Percentiles rank a stretch among this genome's conserved stretches.
These are phyloP conservation scores for Fusarium falciforme DNA, from an alignment of 2,329 filamentous ascomycete species.

Conservation along the genomic window DNA sequence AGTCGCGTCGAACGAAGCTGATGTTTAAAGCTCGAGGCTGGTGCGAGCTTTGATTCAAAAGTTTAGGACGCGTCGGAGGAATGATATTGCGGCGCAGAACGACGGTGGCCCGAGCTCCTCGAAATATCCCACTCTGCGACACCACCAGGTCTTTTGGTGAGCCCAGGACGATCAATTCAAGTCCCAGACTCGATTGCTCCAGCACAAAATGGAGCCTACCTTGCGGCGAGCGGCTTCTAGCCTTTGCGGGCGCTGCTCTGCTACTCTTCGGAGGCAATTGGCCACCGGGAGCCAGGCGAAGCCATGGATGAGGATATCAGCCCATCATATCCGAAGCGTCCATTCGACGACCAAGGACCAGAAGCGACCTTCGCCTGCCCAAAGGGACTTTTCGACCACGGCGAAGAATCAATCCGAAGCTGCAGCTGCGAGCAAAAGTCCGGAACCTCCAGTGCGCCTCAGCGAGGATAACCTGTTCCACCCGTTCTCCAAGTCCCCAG, in stretches of 20 bases:
- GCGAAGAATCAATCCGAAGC: slow-evolving; percentile 43
- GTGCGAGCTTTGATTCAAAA: slow-evolving; percentile 48
- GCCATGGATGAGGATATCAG: slow-evolving; percentile 44
- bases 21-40: slow-evolving; percentile 35
- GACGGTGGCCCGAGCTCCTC: slow-evolving; percentile 47
- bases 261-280: slow-evolving; percentile 49
- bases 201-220: slow-evolving; percentile 53
- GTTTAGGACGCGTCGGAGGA: slow-evolving; percentile 48
- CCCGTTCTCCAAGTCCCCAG: slow-evolving; percentile 88
- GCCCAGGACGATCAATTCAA: slow-evolving; percentile 15
- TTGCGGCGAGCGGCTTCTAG: slow-evolving; percentile 54
- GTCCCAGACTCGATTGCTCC: slow-evolving; percentile 11
- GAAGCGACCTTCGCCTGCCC: slow-evolving; percentile 29
- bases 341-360: slow-evolving; percentile 44
- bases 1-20: slow-evolving; percentile 42
- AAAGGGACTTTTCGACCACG: slow-evolving; percentile 48
- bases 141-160: slow-evolving; percentile 34
- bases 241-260: slow-evolving; percentile 55
- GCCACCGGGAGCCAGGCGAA: slow-evolving; percentile 31
- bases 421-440: slow-evolving; percentile 36
- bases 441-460: slow-evolving; percentile 55
- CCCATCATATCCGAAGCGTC: slow-evolving; percentile 45
- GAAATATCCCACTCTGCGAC: slow-evolving; percentile 43
- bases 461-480: slow-evolving; percentile 90
- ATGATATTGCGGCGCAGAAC: slow-evolving; percentile 49